phyloP scores from a whole-genome alignment of 768 basidiomycete species.

The Amanita polypyramis region DNA sequence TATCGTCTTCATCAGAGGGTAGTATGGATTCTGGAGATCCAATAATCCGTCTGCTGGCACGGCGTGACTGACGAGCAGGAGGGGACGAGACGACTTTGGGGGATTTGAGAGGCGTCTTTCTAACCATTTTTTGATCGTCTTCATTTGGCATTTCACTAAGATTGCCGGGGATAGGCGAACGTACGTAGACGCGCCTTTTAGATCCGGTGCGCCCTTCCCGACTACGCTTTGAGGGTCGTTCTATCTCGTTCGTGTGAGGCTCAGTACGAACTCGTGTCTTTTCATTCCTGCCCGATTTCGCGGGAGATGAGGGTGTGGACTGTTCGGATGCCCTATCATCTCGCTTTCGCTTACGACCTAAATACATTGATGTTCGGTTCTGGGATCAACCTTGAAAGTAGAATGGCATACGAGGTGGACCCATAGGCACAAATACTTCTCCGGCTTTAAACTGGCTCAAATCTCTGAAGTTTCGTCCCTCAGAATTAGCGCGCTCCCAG shows the following conservation, averaged over 20 bases:
- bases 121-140: not conserved
- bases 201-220: not conserved
- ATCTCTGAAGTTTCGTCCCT: slow-evolving; percentile 39
- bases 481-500: slow-evolving; percentile 36
- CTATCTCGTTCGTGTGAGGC: not conserved
- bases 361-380: not conserved
- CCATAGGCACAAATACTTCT: slow-evolving; percentile 43
- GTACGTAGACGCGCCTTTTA: not conserved
- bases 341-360: slow-evolving; percentile 14
- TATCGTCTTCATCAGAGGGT: slow-evolving; percentile 25
- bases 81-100: not conserved
- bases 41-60: slow-evolving; percentile 1
- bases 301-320: not conserved
- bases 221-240: slow-evolving; percentile 2
- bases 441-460: slow-evolving; percentile 38
- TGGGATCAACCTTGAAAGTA: not conserved
- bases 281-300: not conserved
- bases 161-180: not conserved
- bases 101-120: not conserved
- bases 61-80: slow-evolving; percentile 1
- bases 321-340: not conserved
- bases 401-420: slow-evolving; percentile 44
- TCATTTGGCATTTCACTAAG: not conserved
- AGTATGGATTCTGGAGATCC: slow-evolving; percentile 18
- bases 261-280: not conserved